Percentiles rank a stretch among this genome's conserved stretches.
phyloP scores from a whole-genome alignment of 129 eudicot genomes.

The Rutidosis leptorrhynchoides region DNA sequence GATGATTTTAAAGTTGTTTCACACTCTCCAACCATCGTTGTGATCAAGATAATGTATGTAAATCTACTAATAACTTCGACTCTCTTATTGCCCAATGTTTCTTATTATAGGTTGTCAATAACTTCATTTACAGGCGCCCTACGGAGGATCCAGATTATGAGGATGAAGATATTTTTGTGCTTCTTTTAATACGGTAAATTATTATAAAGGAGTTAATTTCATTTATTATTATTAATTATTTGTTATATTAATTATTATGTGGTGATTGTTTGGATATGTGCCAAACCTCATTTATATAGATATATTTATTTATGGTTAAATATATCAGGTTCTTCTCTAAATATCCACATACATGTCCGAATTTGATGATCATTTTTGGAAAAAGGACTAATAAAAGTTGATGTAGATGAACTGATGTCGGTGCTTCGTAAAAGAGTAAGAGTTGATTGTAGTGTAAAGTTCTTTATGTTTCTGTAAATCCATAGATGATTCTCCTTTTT shows the following conservation, averaged over 20 bases:
- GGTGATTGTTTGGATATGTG: not conserved
- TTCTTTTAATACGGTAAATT: conserved; percentile 81
- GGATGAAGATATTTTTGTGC: conserved; percentile 68
- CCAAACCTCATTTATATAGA: not conserved
- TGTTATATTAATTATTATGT: conserved; percentile 13
- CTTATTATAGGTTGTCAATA: conserved; percentile 24
- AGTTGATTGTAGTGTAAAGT: conserved; percentile 2
- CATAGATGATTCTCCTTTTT: not conserved
- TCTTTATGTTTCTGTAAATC: not conserved
- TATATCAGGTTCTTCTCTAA: conserved; percentile 62
- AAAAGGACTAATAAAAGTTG: conserved; percentile 68
- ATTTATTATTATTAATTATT: too few species aligned
- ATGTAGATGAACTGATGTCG: conserved; percentile 65
- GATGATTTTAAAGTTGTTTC: conserved; percentile 75
- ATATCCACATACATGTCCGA: conserved; percentile 89
- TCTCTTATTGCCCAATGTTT: not conserved
- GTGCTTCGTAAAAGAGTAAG: conserved; percentile 82
- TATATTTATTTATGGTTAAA: conserved; percentile 16
- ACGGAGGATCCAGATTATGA: conserved; percentile 85
- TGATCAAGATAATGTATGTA: conserved; percentile 67
- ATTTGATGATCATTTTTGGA: conserved; percentile 65
- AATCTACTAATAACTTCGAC: conserved; percentile 14
- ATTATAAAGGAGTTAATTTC: conserved; percentile 5
- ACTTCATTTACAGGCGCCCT: conserved; percentile 62
- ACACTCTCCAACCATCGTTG: conserved; percentile 67